phyloP scores from a whole-genome alignment of 1,284 basidiomycete genomes.

The Cutaneotrichosporon cutaneum region DNA sequence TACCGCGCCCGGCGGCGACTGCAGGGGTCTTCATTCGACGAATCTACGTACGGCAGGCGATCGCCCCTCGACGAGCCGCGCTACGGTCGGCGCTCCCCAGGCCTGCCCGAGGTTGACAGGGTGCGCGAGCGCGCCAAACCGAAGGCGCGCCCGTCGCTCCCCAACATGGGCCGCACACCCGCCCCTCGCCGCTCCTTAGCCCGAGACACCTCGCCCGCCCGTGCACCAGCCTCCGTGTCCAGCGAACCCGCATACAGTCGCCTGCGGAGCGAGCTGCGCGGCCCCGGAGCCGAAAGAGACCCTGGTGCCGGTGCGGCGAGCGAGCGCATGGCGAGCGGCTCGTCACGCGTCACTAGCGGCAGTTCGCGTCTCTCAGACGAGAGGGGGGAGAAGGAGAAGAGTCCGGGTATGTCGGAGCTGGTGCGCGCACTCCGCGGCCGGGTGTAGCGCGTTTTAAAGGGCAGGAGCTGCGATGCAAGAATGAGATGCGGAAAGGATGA shows the following conservation, averaged over 20 bases:
- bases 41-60: constrained; percentile 1
- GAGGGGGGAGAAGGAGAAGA: not conserved
- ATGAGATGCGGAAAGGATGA: not conserved
- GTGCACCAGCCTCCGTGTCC: constrained; percentile 22
- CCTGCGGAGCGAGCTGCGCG: constrained; percentile 33
- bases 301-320: not conserved
- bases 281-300: not conserved
- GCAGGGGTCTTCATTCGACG: not conserved
- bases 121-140: not conserved
- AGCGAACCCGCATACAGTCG: constrained; percentile 46
- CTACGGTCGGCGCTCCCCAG: not conserved
- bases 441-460: not conserved
- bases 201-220: not conserved
- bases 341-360: not conserved
- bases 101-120: not conserved
- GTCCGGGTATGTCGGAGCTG: constrained; percentile 12
- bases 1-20: constrained; percentile 2
- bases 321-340: constrained; percentile 10
- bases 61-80: constrained; percentile 4
- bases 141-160: not conserved
- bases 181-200: constrained; percentile 2
- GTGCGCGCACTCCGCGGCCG: constrained; percentile 16
- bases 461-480: not conserved
- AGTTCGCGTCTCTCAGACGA: not conserved
- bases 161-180: not conserved